Conservation (phyloP, 306 rosid genomes). For the Phaseolus lunatus region DNA sequence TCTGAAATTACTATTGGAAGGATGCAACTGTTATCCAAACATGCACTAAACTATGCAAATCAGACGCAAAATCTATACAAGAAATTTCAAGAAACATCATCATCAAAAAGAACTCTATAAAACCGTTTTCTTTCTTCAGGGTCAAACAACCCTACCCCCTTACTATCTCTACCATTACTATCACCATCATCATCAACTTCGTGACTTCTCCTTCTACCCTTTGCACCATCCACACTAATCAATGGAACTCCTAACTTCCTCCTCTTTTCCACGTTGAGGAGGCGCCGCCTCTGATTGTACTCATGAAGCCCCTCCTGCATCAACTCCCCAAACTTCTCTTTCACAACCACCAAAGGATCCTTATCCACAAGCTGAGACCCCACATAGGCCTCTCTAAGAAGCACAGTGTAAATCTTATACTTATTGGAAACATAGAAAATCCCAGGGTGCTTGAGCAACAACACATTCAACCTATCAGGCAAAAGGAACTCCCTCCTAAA, state of each 20-base stretch:
- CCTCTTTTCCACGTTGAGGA: slow-evolving; percentile 66
- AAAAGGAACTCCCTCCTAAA: slow-evolving; percentile 72
- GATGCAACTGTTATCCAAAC: not conserved
- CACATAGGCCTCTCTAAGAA: slow-evolving; percentile 78
- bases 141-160: slow-evolving; percentile 70
- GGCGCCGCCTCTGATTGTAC: slow-evolving; percentile 65
- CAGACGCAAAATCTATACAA: slow-evolving; percentile 11
- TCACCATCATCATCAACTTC: slow-evolving; percentile 46
- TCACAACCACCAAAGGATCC: slow-evolving; percentile 77
- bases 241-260: slow-evolving; percentile 63
- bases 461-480: slow-evolving; percentile 70
- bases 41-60: slow-evolving; percentile 10
- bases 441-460: slow-evolving; percentile 84
- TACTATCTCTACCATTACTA: slow-evolving; percentile 43
- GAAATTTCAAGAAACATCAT: slow-evolving; percentile 55
- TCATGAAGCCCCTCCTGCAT: slow-evolving; percentile 98
- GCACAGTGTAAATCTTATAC: slow-evolving; percentile 75
- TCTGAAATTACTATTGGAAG: no score
- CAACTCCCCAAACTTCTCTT: slow-evolving; percentile 85
- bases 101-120: slow-evolving; percentile 82
- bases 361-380: slow-evolving; percentile 72
- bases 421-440: slow-evolving; percentile 84
- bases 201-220: slow-evolving; percentile 43
- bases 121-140: slow-evolving; percentile 93
- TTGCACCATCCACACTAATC: slow-evolving; percentile 53